Evolutionary conservation across 805 yeast genomes (phyloP).

Genomic region (Nakazawaea holstii): DNA sequence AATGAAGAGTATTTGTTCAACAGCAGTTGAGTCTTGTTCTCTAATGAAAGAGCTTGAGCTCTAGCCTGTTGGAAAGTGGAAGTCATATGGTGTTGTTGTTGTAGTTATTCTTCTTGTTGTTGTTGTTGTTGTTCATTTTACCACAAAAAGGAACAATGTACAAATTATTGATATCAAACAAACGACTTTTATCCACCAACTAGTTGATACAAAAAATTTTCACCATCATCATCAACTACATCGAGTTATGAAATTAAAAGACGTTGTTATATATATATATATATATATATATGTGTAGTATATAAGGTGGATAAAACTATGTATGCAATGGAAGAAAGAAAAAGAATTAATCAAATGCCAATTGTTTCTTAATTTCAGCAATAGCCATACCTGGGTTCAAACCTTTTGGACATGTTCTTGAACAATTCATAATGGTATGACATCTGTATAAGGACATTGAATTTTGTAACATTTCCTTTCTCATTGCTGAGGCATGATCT

Average conservation of each 20-base stretch:
- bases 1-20: constrained; percentile 50
- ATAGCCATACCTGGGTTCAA: constrained; percentile 97
- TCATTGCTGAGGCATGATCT: constrained; percentile 78
- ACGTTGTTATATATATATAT: neutral
- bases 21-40: constrained; percentile 57
- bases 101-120: neutral
- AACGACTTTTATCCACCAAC: constrained; percentile 6
- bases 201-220: too few relatives aligned
- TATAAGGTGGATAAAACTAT: too few relatives aligned
- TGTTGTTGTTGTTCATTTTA: neutral
- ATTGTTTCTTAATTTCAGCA: constrained; percentile 92
- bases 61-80: constrained; percentile 62
- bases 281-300: too few relatives aligned
- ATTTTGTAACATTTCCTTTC: constrained; percentile 90
- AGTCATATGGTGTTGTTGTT: constrained; percentile 16
- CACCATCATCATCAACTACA: neutral
- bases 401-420: constrained; percentile 97
- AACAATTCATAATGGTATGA: constrained; percentile 98
- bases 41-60: constrained; percentile 62
- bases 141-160: neutral
- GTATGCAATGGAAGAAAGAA: too few relatives aligned
- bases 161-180: constrained; percentile 1
- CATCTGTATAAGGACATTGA: constrained; percentile 98
- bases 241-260: too few relatives aligned
- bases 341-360: constrained; percentile 74